Percentiles rank a stretch among this genome's conserved stretches.
phyloP scores from a whole-genome alignment of 345 rosid genomes.

The Populus davidiana region DNA sequence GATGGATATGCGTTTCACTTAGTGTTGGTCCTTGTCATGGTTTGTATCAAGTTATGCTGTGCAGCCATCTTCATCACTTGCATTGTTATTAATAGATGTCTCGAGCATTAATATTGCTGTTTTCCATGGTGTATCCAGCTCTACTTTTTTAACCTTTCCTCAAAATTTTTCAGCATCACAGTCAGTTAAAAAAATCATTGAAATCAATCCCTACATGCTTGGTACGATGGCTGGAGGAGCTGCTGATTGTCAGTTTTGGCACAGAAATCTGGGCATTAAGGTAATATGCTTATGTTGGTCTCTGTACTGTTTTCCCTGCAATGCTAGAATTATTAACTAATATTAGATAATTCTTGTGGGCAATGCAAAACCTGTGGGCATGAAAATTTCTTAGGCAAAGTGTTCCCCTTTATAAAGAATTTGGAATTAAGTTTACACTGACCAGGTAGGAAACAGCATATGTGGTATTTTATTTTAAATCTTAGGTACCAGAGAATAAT shows the following conservation, averaged over 20 bases:
- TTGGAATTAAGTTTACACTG: not conserved
- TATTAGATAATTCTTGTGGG: not conserved
- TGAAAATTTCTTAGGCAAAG: not conserved
- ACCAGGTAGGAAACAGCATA: not conserved
- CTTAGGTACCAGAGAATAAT: not conserved
- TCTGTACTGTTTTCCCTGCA: not conserved
- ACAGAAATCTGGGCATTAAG: slow-evolving; percentile 90
- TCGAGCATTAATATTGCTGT: not conserved
- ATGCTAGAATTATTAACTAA: not conserved
- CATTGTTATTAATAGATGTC: not conserved
- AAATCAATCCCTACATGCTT: slow-evolving; percentile 90
- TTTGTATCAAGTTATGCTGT: not conserved
- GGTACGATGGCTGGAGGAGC: slow-evolving; percentile 99
- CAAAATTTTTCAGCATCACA: slow-evolving; percentile 58
- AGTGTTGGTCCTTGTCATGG: not conserved
- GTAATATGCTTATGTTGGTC: slow-evolving; percentile 20
- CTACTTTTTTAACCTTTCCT: not conserved
- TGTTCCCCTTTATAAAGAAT: not conserved
- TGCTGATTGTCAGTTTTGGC: slow-evolving; percentile 98
- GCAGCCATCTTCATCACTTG: not conserved
- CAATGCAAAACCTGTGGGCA: not conserved
- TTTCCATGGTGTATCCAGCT: not conserved
- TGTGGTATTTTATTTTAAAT: not conserved
- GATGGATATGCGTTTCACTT: not conserved
- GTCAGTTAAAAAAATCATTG: slow-evolving; percentile 90